Evolutionary conservation across 1,139 yeast species (phyloP), one percentile per base, ranked within the genome.

Genomic region (Protomyces inundatus): DNA sequence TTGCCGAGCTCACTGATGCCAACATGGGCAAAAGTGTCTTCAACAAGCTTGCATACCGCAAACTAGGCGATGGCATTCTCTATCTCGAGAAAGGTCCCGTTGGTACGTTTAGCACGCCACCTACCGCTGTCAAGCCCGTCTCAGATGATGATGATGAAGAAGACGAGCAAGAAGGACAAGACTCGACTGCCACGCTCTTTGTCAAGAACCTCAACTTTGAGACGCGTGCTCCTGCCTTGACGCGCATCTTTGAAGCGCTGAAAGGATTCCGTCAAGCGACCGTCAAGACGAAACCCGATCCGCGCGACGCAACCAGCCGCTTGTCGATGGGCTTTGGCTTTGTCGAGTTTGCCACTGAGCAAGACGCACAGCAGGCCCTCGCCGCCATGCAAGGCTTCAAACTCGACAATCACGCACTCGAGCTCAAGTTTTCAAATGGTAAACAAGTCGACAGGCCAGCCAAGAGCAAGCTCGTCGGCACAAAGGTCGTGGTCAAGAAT

Each of bases 301-400:
- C 96, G 55, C 89, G 86, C 76, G 83, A 84, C 66, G 72, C 82
- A 0, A 87, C 86, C 6, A 80, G 82, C 65, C 77, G 80, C 16
- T 80, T 85, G 67, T 89, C 97, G 71, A 93, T 93, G 98, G 99
- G 99, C 40, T 93, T 90, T 73, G 99, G 99, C 0, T 93, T 93
- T 76, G 97, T 84, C 36, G 98, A 93, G 75, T 95, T 90, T 75
- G 84, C 79, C 70, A 82, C 91, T 3, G 83, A 83, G 69, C 89
- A 85, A 58, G 85, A 87, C 71, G 98, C 98, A 0, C 80, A 82
- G 55, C 80, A 82, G 16, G 98, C 97, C 3, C 83, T 90, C 62
- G 74, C 81, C 35, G 81, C 87, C 0, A 77, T 90, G 79, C 90
- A 93, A 73, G 96, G 91, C 0, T 81, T 84, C 67, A 83, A 84